Base-by-base conservation (phyloP, 306 rosid species). In the Corylus americana region DNA sequence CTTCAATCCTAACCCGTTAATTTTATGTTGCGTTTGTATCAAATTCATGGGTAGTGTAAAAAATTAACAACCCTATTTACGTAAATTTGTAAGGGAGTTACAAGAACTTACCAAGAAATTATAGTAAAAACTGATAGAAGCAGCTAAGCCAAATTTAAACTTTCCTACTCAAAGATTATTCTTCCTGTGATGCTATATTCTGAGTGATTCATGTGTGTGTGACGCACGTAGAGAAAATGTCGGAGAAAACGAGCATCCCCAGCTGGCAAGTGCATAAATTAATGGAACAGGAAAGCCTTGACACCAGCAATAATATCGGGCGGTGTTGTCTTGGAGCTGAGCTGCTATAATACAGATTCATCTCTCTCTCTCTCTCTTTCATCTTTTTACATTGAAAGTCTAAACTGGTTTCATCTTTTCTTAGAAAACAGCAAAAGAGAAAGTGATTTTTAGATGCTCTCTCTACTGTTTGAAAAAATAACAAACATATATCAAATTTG, bases 211-310 rank as follows among this genome's bases (percentile, higher is more conserved):
- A 1, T 7, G 20, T 10, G 45, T 42, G 31, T 27, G n/a, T 18
- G 74, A 66, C 55, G 75, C 80, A 54, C 17, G 39, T 51, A 20
- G 27, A 62, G 44, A 35, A 39, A 67, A 74, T 61, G 74, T 63
- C 51, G 22, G 73, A 17, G 12, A 37, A 48, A 77, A 77, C 77
- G 42, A 5, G 71, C 77, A 58, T 17, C 11, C 4, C 87, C 85
- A 77, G 79, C 77, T 77, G 80, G 75, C 55, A 25, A 29, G 31
- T 12, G 20, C 42, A 71, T 49, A 63, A 73, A 27, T 45, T 44
- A 62, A 27, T 54, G 35, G 35, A 62, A 63, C 35, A 74, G 8
- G 12, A 20, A 39, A 25, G 2, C 45, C 53, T 29, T 3, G 22
- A 29, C 44, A 61, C 42, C 13, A 12, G 71, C 86, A 70, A 25